Percentiles rank a stretch among this genome's conserved stretches.
Evolutionary conservation across 2,329 filamentous ascomycete species (phyloP).

Genomic region (Alternaria panax): DNA sequence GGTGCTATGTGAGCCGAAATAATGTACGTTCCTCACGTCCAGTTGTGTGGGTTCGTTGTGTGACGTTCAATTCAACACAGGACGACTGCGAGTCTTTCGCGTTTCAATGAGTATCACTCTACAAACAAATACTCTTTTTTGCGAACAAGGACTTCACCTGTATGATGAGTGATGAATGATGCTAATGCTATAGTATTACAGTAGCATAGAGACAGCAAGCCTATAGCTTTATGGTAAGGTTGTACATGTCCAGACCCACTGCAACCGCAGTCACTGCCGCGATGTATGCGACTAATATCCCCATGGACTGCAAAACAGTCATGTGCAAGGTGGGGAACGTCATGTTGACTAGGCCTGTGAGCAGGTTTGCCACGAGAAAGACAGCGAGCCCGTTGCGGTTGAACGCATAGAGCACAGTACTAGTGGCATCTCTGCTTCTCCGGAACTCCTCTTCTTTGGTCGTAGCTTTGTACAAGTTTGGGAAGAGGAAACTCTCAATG

Average conservation of each 20-base stretch:
- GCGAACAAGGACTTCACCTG: no score
- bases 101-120: neutral
- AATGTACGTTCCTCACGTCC: neutral
- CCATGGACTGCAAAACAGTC: constrained; percentile 70
- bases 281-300: constrained; percentile 76
- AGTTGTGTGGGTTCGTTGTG: neutral
- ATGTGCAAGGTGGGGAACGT: constrained; percentile 82
- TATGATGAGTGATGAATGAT: neutral
- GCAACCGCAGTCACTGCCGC: constrained; percentile 72
- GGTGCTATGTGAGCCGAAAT: neutral
- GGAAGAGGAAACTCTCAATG: constrained; percentile 81
- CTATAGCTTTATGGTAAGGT: constrained; percentile 76
- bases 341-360: constrained; percentile 91
- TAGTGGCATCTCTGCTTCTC: constrained; percentile 74
- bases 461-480: constrained; percentile 68
- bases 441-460: constrained; percentile 66
- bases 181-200: neutral
- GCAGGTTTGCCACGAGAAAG: constrained; percentile 85
- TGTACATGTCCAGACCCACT: constrained; percentile 67
- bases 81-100: neutral
- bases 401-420: constrained; percentile 79
- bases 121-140: neutral
- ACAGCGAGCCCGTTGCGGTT: constrained; percentile 88
- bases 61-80: neutral
- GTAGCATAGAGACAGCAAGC: neutral